Evolutionary conservation across 305 asterid species (phyloP), one percentile per base, ranked within the genome.

Genomic region (Petunia hybrid): DNA sequence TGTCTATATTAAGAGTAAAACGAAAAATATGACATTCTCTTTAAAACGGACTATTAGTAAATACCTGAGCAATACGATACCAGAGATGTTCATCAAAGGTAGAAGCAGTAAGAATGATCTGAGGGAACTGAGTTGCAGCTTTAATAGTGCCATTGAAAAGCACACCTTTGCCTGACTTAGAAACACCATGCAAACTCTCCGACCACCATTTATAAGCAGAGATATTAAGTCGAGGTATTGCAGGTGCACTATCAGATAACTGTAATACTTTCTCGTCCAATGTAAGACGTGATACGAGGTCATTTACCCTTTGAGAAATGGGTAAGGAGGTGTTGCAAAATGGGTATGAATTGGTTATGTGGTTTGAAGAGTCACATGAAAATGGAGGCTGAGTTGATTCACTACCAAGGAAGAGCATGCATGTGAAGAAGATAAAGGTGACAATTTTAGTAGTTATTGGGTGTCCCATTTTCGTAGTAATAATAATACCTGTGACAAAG

Each of bases 171-270:
- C 98, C 96, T 77, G 85, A 89, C 46, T 87, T 79, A 3, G 96
- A 91, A 57, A 92, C 87, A 4, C 98, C 97, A 75, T 94, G 98
- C 83, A 92, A 81, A 4, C 89, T 95, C 85, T 92, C 98, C 67
- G 93, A 92, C 98, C 98, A 92, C 98, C 98, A 93, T 86, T 94
- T 86, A 80, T 88, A 92, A 62, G 93, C 90, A 67, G 98, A 88
- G 82, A 94, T 80, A 31, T 85, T 88, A 43, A 94, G 97, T 16
- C 97, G 88, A 16, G 95, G 91, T 61, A 94, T 78, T 79, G 90
- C 90, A 4, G 90, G 86, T 16, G 94, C 96, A 3, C 89, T 53
- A 91, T 87, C 89, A 9, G 88, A 91, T 5, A 94, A 91, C 87
- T 92, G 98, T 6, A 91, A 48, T 16, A 94, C 88, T 85, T 94